Conservation (phyloP, 495 filamentous ascomycete genomes). For the Filosporella fistucella region DNA sequence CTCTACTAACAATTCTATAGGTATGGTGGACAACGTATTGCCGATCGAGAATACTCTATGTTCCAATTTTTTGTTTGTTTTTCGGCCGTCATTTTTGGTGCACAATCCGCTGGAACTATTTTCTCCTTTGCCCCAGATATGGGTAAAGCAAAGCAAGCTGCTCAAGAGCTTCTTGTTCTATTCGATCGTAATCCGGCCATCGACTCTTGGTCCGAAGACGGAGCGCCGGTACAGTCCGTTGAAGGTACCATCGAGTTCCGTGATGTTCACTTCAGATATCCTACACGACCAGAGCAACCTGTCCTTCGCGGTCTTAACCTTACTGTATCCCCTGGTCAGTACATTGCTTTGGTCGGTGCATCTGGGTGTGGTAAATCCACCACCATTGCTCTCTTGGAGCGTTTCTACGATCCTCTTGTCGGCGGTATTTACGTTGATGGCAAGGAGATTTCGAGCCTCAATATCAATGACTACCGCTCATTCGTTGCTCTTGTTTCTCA, state of each 20-base stretch:
- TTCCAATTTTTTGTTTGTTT: constrained; percentile 88
- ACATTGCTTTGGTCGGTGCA: constrained; percentile 75
- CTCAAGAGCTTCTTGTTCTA: constrained; percentile 67
- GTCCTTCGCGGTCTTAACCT: constrained; percentile 72
- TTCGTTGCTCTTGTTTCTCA: constrained; percentile 79
- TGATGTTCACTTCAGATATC: constrained; percentile 79
- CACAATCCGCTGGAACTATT: constrained; percentile 80
- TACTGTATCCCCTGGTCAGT: constrained; percentile 68
- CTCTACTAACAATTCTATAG: constrained; percentile 9
- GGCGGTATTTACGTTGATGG: constrained; percentile 72
- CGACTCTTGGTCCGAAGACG: constrained; percentile 77
- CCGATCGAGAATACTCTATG: constrained; percentile 61
- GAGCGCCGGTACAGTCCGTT: constrained; percentile 51
- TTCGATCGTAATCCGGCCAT: constrained; percentile 75
- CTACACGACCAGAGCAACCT: constrained; percentile 72
- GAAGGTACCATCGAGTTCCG: constrained; percentile 72
- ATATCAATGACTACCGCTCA: constrained; percentile 72
- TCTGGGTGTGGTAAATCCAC: constrained; percentile 84
- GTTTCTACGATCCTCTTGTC: constrained; percentile 78
- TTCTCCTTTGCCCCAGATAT: constrained; percentile 84
- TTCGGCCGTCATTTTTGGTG: constrained; percentile 72
- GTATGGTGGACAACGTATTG: constrained; percentile 79
- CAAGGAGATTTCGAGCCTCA: constrained; percentile 66
- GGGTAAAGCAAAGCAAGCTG: constrained; percentile 82
- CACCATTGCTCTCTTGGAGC: constrained; percentile 73